Evolutionary conservation across 2,329 filamentous ascomycete species (phyloP).

Genomic region (Keithomyces neogunnii): DNA sequence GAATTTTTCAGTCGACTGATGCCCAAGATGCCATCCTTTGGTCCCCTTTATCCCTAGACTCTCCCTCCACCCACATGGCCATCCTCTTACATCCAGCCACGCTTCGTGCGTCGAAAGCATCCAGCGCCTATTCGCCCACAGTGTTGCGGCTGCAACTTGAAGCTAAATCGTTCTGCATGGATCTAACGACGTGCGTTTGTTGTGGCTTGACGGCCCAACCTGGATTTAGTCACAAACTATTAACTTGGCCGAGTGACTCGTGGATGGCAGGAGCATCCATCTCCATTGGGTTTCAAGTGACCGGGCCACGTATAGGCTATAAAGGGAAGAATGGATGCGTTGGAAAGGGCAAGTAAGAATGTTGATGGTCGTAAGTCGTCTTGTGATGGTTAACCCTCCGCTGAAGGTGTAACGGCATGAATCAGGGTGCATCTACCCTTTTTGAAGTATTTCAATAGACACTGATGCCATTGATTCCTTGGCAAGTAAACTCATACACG

Average conservation of each 20-base stretch:
- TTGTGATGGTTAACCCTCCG: no score
- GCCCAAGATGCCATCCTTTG: background rate
- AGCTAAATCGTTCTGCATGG: background rate
- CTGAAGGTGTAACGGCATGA: no score
- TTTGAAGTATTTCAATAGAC: no score
- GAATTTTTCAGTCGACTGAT: background rate
- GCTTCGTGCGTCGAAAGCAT: background rate
- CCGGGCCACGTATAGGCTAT: no score
- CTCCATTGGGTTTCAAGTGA: background rate
- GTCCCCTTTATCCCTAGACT: background rate
- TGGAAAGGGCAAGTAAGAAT: no score
- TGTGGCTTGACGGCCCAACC: background rate
- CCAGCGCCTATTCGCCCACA: background rate
- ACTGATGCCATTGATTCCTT: no score
- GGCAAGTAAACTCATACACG: no score
- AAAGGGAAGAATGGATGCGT: no score
- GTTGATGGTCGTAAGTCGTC: no score
- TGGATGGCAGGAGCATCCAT: background rate
- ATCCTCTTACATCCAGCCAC: background rate
- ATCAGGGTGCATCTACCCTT: no score
- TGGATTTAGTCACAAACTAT: background rate
- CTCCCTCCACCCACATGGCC: background rate
- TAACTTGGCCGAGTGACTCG: background rate
- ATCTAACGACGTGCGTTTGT: background rate
- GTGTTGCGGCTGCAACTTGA: no score